These are phyloP conservation scores for Pleurotus sapidus DNA, from an alignment of 768 basidiomycete genomes.

Conservation along the genomic window DNA sequence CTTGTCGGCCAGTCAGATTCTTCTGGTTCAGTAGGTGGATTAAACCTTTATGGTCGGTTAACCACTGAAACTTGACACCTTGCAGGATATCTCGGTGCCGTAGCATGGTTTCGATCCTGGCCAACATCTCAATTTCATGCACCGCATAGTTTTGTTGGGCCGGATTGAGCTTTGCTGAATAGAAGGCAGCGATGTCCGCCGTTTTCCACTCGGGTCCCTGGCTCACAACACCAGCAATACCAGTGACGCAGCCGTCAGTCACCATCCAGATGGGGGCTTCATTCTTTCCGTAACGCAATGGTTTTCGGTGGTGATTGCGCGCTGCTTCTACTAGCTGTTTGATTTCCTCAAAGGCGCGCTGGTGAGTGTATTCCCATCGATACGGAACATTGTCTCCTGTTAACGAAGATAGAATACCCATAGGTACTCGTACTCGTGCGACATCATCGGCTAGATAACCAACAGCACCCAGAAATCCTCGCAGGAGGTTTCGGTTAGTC, in stretches of 20 bases:
- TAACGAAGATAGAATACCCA: constrained; percentile 10
- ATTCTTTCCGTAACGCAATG: constrained; percentile 10
- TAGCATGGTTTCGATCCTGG: constrained; percentile 10
- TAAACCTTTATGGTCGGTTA: too few relatives aligned
- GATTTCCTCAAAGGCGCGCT: constrained; percentile 21
- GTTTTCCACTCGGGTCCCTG: constrained; percentile 15
- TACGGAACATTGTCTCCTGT: constrained; percentile 11
- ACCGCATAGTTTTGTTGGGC: too few relatives aligned
- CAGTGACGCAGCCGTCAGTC: constrained; percentile 16
- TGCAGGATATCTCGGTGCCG: constrained; percentile 7
- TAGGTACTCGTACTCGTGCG: too few relatives aligned
- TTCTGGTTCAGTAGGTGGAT: too few relatives aligned
- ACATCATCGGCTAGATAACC: too few relatives aligned
- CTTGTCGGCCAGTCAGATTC: too few relatives aligned
- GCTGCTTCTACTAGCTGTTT: constrained; percentile 14
- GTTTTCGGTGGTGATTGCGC: constrained; percentile 3
- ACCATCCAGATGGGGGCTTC: constrained; percentile 14
- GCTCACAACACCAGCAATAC: constrained; percentile 10
- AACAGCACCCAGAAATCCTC: too few relatives aligned
- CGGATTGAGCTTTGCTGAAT: constrained; percentile 19
- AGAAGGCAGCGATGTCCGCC: constrained; percentile 21
- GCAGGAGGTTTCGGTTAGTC: too few relatives aligned
- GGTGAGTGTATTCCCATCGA: constrained; percentile 8
- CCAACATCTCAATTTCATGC: constrained; percentile 7
- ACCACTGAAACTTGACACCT: constrained; percentile 1